These are phyloP conservation scores for Stevia rebaudiana DNA, from an alignment of 140 eudicot genomes.

Conservation along the genomic window DNA sequence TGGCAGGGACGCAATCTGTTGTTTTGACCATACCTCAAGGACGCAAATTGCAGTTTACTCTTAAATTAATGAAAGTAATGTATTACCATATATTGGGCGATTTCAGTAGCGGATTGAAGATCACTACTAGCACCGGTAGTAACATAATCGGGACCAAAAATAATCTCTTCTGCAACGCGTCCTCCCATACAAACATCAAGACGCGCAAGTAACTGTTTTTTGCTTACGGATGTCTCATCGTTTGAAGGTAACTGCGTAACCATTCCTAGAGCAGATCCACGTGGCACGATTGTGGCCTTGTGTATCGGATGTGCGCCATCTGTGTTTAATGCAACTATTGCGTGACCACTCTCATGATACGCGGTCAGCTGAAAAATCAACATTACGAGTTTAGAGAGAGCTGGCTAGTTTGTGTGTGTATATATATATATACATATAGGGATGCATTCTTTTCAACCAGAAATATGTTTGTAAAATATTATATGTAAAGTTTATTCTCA, in stretches of 20 bases:
- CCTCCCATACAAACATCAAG: constrained; percentile 99
- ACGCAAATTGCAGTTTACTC: too few relatives aligned
- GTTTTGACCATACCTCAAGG: too few relatives aligned
- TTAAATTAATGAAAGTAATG: too few relatives aligned
- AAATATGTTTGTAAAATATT: too few relatives aligned
- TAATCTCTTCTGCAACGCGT: constrained; percentile 93
- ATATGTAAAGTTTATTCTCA: too few relatives aligned
- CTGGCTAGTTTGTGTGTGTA: not conserved
- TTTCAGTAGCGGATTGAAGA: constrained; percentile 77
- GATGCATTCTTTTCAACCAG: too few relatives aligned
- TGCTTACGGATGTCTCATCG: constrained; percentile 94
- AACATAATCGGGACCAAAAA: constrained; percentile 78
- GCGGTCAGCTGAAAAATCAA: constrained; percentile 71
- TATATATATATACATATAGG: not conserved
- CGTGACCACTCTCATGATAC: constrained; percentile 97
- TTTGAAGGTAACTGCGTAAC: constrained; percentile 89
- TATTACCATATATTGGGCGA: constrained; percentile 89
- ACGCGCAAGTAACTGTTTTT: constrained; percentile 84
- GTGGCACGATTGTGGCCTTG: constrained; percentile 93
- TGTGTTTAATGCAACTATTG: constrained; percentile 89
- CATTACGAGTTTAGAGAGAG: not conserved
- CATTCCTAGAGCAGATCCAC: constrained; percentile 98
- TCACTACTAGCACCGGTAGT: constrained; percentile 97
- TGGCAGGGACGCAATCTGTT: too few relatives aligned
- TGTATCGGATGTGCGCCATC: constrained; percentile 97